phyloP scores from a whole-genome alignment of 495 filamentous ascomycete species.

The Thermochaetoides thermophila region DNA sequence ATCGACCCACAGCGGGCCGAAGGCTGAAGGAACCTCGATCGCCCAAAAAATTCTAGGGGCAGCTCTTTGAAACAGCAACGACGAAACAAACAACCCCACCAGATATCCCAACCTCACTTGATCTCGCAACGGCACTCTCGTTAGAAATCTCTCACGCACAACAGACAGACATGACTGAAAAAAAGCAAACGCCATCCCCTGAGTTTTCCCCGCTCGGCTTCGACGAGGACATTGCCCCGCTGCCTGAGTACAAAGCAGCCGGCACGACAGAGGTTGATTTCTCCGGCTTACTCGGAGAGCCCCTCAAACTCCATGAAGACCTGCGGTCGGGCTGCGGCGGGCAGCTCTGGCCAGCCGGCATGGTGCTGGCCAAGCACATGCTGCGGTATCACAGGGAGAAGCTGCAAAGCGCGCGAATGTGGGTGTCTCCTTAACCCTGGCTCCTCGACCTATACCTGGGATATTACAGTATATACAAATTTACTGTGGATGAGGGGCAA shows the following conservation, averaged over 20 bases:
- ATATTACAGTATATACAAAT: neutral
- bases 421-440: slow-evolving; percentile 22
- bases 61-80: no score
- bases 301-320: slow-evolving; percentile 70
- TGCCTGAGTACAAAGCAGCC: slow-evolving; percentile 48
- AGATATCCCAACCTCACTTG: neutral
- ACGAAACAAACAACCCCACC: no score
- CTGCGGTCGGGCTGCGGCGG: slow-evolving; percentile 79
- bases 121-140: neutral
- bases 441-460: neutral
- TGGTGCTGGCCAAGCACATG: slow-evolving; percentile 73
- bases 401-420: slow-evolving; percentile 59
- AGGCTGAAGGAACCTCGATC: no score
- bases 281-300: slow-evolving; percentile 49
- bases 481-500: neutral
- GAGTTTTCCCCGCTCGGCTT: slow-evolving; percentile 38
- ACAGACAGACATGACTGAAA: no score
- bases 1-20: no score
- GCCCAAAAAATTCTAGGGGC: no score
- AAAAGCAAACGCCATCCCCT: slow-evolving; percentile 15
- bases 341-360: slow-evolving; percentile 85
- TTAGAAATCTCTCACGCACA: no score
- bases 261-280: slow-evolving; percentile 52
- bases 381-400: slow-evolving; percentile 48
- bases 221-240: slow-evolving; percentile 51